phyloP scores from a whole-genome alignment of 768 basidiomycete species.

The Trametopsis cervina region DNA sequence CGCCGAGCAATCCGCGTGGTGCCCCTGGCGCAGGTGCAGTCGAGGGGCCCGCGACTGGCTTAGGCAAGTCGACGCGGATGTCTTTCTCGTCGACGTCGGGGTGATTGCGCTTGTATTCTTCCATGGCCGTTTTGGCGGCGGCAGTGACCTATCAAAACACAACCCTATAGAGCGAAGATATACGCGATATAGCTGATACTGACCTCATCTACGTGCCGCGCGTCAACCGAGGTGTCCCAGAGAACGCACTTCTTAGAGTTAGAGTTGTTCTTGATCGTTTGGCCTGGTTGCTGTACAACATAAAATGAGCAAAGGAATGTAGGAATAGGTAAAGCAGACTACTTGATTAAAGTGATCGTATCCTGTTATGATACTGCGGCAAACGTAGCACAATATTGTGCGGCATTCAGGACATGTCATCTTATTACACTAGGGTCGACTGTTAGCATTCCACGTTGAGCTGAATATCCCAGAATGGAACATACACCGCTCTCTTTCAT shows the following conservation, averaged over 20 bases:
- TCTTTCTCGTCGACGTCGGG: slow-evolving; percentile 57
- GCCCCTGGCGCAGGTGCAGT: too few relatives aligned
- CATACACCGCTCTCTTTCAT: slow-evolving; percentile 74
- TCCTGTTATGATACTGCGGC: slow-evolving; percentile 62
- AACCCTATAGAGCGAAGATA: neutral
- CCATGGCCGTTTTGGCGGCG: slow-evolving; percentile 60
- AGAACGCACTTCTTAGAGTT: slow-evolving; percentile 49
- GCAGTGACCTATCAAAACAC: slow-evolving; percentile 47
- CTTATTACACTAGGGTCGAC: slow-evolving; percentile 74
- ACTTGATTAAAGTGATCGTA: slow-evolving; percentile 72
- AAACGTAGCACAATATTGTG: slow-evolving; percentile 80
- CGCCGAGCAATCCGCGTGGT: too few relatives aligned
- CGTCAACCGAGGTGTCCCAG: slow-evolving; percentile 58
- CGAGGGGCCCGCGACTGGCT: slow-evolving; percentile 25
- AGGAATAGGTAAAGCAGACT: too few relatives aligned
- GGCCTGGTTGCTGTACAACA: too few relatives aligned
- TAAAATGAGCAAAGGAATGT: too few relatives aligned
- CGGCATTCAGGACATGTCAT: slow-evolving; percentile 74
- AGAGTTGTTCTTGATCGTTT: too few relatives aligned
- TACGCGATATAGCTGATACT: slow-evolving; percentile 4
- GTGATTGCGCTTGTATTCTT: slow-evolving; percentile 49
- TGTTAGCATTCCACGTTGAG: neutral
- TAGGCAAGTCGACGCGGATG: slow-evolving; percentile 61
- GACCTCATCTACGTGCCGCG: slow-evolving; percentile 63
- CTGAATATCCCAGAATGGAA: slow-evolving; percentile 6